Conservation (phyloP, 257 asterid genomes). For the Solanum piurae region DNA sequence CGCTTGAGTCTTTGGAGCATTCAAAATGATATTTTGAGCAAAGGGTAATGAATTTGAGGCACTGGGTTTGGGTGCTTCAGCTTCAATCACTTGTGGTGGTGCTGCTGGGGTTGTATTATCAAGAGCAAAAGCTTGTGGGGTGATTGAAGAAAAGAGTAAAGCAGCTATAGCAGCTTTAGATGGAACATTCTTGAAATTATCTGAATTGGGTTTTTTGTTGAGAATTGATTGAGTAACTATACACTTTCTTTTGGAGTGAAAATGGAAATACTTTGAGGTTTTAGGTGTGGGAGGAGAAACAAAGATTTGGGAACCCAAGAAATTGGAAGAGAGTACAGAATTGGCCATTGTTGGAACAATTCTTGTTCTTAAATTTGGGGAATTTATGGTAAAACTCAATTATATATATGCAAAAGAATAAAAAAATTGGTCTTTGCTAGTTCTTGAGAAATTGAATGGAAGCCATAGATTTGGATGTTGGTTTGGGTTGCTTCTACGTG, state of each 20-base stretch:
- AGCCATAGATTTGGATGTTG: slow-evolving; percentile 33
- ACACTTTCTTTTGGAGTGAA: slow-evolving; percentile 25
- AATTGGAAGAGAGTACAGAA: slow-evolving; percentile 46
- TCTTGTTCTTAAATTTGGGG: neutral
- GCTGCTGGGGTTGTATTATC: slow-evolving; percentile 41
- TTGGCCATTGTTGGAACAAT: slow-evolving; percentile 15
- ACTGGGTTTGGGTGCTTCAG: slow-evolving; percentile 45
- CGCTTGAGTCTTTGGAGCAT: slow-evolving; percentile 78
- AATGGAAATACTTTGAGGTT: slow-evolving; percentile 24
- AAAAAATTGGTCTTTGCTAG: neutral
- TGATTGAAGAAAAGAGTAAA: slow-evolving; percentile 51
- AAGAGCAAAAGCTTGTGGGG: slow-evolving; percentile 66
- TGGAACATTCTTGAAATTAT: slow-evolving; percentile 17
- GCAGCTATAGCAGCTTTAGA: slow-evolving; percentile 79
- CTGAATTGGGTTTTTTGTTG: slow-evolving; percentile 13
- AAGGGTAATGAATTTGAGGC: slow-evolving; percentile 44
- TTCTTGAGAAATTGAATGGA: neutral
- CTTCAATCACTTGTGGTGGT: slow-evolving; percentile 48
- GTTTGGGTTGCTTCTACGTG: slow-evolving; percentile 49
- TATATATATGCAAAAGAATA: neutral
- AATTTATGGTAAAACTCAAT: neutral
- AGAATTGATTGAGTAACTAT: slow-evolving; percentile 37
- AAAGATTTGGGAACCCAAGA: slow-evolving; percentile 50
- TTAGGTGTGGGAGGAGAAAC: slow-evolving; percentile 64
- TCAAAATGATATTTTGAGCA: slow-evolving; percentile 49